Base-by-base conservation (phyloP, 2,329 filamentous ascomycete genomes). In the Leptosphaerulina australis region DNA sequence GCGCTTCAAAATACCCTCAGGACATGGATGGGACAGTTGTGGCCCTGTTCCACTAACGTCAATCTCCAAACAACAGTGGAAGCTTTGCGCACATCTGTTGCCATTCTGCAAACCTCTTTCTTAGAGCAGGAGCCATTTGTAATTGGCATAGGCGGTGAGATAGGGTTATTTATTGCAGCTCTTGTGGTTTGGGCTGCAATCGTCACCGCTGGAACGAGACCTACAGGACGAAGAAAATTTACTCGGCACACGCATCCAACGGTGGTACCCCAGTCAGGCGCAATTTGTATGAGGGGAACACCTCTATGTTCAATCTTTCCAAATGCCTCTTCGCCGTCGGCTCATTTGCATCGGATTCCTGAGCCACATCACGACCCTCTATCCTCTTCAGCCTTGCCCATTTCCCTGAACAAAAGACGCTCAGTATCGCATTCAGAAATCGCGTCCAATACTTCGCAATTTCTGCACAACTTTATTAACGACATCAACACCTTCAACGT, bases 11-110 rank as follows among this genome's bases (percentile, higher is more conserved):
- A 58, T 3, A 67, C 63, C 1, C 59, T 76, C 6, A 60, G 62
- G 9, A 54, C 62, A 2, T 79, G 76, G 76, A 57, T 71, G n/a
- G 45, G 43, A 10, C 61, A 60, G 12, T 51, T 73, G 3, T 71
- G 65, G 68, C 50, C 55, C 14, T 18, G 39, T n/a, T 3, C 43
- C 4, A 20, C 31, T 8, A 15, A 31, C 3, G 54, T 60, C 2
- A 12, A 48, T 44, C 5, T 46, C 60, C 10, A 53, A 59, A 3
- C 43, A 2, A 12, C 31, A 11, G 62, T 53, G 24, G 63, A 68
- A 21, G 69, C 70, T 14, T 40, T 73, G 14, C 58, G 9, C 0
- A 33, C 37, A 11, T 35, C 45, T 9, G 18, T 50, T 18, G 7
- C n/a, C 6, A 45, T 49, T 3, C 14, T 53, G 22, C 18, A 55